Percentiles rank a stretch among this genome's conserved stretches.
phyloP scores from a whole-genome alignment of 2,329 filamentous ascomycete genomes.

The Pseudopithomyces chartarum region DNA sequence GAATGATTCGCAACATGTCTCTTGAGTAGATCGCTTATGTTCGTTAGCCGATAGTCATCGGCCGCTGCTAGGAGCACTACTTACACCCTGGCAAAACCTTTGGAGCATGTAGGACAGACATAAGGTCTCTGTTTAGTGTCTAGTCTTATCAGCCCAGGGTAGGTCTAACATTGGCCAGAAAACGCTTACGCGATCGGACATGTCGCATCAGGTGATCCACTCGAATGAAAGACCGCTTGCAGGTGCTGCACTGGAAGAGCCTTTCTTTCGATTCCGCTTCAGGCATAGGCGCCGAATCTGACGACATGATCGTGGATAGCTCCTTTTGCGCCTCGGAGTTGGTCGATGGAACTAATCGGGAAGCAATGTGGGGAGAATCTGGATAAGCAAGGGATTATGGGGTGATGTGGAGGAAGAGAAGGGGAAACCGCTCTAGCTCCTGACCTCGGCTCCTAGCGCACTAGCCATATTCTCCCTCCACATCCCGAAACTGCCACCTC shows the following conservation, averaged over 20 bases:
- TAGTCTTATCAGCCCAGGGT: conserved; percentile 9
- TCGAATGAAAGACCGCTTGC: conserved; percentile 57
- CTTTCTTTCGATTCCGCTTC: conserved; percentile 26
- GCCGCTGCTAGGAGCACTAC: conserved; percentile 7
- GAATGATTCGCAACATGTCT: conserved; percentile 55
- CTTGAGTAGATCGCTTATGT: conserved; percentile 54
- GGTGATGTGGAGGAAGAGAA: conserved; percentile 9
- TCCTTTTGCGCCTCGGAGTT: background rate
- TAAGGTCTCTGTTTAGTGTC: conserved; percentile 53
- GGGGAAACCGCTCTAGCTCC: background rate
- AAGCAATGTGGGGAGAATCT: conserved; percentile 18
- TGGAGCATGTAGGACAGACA: conserved; percentile 51
- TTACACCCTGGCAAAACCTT: conserved; percentile 53
- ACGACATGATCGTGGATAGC: conserved; percentile 6
- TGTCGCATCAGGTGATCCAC: conserved; percentile 60
- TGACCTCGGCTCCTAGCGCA: conserved; percentile 8
- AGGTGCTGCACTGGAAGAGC: conserved; percentile 57
- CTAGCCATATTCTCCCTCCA: conserved; percentile 8
- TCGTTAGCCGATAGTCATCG: background rate
- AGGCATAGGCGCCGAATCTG: conserved; percentile 15
- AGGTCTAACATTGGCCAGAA: conserved; percentile 9
- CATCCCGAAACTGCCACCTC: conserved; percentile 10
- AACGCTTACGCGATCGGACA: conserved; percentile 54
- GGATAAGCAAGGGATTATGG: conserved; percentile 21
- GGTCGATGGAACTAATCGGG: conserved; percentile 11